Evolutionary conservation across 2,329 filamentous ascomycete species (phyloP).

Genomic region (Mollisiaceae sp.): DNA sequence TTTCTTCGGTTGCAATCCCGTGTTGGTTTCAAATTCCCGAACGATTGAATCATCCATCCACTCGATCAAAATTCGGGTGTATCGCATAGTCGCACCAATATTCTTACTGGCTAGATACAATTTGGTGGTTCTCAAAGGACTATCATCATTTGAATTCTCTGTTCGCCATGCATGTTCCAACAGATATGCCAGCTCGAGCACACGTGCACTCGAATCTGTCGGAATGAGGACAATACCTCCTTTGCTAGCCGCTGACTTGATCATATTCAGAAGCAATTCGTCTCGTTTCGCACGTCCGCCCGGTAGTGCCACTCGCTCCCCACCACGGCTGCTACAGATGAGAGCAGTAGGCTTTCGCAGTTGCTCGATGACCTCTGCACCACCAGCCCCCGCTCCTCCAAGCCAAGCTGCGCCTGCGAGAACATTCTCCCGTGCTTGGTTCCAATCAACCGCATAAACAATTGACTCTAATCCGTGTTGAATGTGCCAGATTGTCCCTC

Average conservation of each 20-base stretch:
- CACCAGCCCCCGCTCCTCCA: conserved; percentile 77
- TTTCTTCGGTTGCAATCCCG: conserved; percentile 47
- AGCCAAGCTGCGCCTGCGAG: conserved; percentile 94
- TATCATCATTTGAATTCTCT: conserved; percentile 59
- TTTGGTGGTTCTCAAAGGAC: conserved; percentile 57
- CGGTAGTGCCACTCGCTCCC: conserved; percentile 71
- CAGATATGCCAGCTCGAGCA: conserved; percentile 89
- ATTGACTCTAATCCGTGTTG: conserved; percentile 96
- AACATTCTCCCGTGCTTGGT: conserved; percentile 95
- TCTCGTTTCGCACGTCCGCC: conserved; percentile 82
- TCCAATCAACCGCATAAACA: conserved; percentile 98
- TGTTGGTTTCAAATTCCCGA: conserved; percentile 81
- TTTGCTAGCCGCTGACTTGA: conserved; percentile 76
- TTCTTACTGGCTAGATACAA: conserved; percentile 88
- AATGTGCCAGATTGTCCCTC: conserved; percentile 98
- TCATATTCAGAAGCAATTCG: conserved; percentile 81
- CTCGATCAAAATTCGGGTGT: conserved; percentile 94
- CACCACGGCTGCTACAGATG: conserved; percentile 86
- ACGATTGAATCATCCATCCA: conserved; percentile 99
- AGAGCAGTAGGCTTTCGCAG: conserved; percentile 91
- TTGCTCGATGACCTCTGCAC: conserved; percentile 91
- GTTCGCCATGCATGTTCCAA: conserved; percentile 90
- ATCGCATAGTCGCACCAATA: conserved; percentile 85
- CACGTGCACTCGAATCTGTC: conserved; percentile 92
- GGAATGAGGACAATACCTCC: conserved; percentile 93